Conservation (phyloP, 345 rosid genomes). For the Syzygium oleosum region DNA sequence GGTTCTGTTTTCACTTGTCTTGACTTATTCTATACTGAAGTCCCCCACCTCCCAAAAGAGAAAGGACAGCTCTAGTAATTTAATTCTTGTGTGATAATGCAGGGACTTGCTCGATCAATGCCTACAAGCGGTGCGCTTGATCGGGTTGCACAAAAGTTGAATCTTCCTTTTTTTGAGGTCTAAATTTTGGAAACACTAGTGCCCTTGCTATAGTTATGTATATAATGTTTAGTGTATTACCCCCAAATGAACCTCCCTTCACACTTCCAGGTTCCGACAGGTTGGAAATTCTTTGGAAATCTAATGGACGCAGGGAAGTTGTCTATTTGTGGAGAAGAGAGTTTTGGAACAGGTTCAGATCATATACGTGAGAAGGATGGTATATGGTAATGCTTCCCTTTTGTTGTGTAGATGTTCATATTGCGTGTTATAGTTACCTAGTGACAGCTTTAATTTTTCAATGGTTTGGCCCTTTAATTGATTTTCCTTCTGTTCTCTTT, state of each 20-base stretch:
- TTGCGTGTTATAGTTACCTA: neutral
- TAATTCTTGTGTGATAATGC: slow-evolving; percentile 5
- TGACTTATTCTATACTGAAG: neutral
- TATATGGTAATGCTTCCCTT: slow-evolving; percentile 55
- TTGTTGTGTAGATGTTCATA: neutral
- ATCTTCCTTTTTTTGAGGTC: slow-evolving; percentile 87
- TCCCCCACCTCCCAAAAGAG: neutral
- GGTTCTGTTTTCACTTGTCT: slow-evolving; percentile 20
- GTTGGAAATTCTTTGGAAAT: slow-evolving; percentile 96
- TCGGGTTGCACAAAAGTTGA: slow-evolving; percentile 78
- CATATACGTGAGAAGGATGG: slow-evolving; percentile 97
- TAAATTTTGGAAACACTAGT: slow-evolving; percentile 1
- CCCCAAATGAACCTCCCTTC: neutral
- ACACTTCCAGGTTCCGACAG: slow-evolving; percentile 76
- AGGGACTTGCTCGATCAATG: slow-evolving; percentile 97
- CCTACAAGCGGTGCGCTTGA: slow-evolving; percentile 98
- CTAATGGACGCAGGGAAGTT: slow-evolving; percentile 95
- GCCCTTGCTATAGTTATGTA: neutral
- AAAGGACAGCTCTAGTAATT: neutral
- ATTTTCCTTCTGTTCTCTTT: neutral
- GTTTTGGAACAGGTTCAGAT: slow-evolving; percentile 98
- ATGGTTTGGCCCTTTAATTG: neutral
- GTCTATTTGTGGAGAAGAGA: slow-evolving; percentile 94
- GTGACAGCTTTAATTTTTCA: neutral
- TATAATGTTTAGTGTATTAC: neutral